Evolutionary conservation across 768 basidiomycete genomes (phyloP).

Genomic region (Pleurotus pulmonarius): DNA sequence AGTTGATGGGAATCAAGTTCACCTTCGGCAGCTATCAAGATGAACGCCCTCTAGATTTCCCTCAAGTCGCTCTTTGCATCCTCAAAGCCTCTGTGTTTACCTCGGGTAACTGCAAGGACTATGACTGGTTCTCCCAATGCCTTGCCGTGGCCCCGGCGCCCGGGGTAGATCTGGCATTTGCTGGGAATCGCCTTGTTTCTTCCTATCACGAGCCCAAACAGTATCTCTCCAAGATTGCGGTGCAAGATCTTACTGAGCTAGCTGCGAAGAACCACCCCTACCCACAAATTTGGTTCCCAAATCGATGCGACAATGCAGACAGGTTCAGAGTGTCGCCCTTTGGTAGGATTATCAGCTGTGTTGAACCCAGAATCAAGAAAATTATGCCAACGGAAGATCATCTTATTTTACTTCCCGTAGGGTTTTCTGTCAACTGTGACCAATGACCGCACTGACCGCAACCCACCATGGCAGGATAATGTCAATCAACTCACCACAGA

Average conservation of each 20-base stretch:
- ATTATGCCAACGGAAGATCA: constrained; percentile 5
- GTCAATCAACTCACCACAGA: background rate
- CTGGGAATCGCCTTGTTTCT: constrained; percentile 1
- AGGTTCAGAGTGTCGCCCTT: background rate
- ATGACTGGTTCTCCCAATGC: constrained; percentile 2
- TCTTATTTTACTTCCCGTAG: constrained; percentile 1
- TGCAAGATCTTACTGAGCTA: background rate
- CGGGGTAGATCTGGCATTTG: background rate
- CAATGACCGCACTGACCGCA: background rate
- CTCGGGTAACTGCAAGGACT: constrained; percentile 1
- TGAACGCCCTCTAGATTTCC: background rate
- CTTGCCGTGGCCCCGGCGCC: constrained; percentile 4
- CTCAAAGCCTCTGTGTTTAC: constrained; percentile 4
- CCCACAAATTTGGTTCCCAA: background rate
- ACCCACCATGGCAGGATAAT: background rate
- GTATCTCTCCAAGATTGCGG: background rate
- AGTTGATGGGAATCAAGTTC: constrained; percentile 2
- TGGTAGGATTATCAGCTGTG: background rate
- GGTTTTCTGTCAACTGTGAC: background rate
- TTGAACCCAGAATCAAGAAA: constrained; percentile 2
- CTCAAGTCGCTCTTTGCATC: constrained; percentile 1
- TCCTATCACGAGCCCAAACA: background rate
- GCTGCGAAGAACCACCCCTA: background rate
- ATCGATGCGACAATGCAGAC: background rate
- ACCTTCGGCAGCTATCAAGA: background rate